phyloP scores from a whole-genome alignment of 768 basidiomycete species.

The Tulasnella sp. region DNA sequence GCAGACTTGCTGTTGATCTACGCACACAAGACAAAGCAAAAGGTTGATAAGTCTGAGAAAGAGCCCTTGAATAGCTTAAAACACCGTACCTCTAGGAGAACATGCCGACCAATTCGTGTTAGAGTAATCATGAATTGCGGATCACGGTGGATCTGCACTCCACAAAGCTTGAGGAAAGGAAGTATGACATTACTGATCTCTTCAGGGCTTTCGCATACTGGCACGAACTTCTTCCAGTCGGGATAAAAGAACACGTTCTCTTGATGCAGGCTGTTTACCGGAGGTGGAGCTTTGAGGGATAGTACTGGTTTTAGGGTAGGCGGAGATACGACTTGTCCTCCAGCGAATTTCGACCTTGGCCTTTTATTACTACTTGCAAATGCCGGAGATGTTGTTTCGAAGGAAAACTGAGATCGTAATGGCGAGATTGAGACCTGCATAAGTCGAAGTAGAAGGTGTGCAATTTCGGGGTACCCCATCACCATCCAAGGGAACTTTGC shows the following conservation, averaged over 20 bases:
- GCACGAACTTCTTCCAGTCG: constrained; percentile 61
- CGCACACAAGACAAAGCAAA: background rate
- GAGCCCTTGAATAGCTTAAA: background rate
- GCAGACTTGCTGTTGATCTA: constrained; percentile 20
- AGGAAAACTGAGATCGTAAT: constrained; percentile 30
- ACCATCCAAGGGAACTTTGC: constrained; percentile 76
- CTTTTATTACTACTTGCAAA: constrained; percentile 47
- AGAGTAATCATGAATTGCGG: constrained; percentile 67
- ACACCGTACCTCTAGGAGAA: constrained; percentile 25
- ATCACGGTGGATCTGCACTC: constrained; percentile 69
- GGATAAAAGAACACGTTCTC: constrained; percentile 76
- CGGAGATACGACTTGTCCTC: constrained; percentile 40
- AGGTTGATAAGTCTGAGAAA: background rate
- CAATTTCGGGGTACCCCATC: constrained; percentile 66
- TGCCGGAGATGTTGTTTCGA: constrained; percentile 33
- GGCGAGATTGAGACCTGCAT: constrained; percentile 54
- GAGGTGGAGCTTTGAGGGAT: constrained; percentile 68
- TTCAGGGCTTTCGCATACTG: constrained; percentile 45
- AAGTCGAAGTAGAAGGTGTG: constrained; percentile 72
- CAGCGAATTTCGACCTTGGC: constrained; percentile 31
- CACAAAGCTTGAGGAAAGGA: constrained; percentile 66
- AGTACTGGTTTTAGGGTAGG: constrained; percentile 49
- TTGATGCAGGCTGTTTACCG: constrained; percentile 51
- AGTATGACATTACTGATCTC: constrained; percentile 67
- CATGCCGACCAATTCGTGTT: constrained; percentile 58